Conservation (phyloP, 768 basidiomycete species). For the Inosperma sp. region DNA sequence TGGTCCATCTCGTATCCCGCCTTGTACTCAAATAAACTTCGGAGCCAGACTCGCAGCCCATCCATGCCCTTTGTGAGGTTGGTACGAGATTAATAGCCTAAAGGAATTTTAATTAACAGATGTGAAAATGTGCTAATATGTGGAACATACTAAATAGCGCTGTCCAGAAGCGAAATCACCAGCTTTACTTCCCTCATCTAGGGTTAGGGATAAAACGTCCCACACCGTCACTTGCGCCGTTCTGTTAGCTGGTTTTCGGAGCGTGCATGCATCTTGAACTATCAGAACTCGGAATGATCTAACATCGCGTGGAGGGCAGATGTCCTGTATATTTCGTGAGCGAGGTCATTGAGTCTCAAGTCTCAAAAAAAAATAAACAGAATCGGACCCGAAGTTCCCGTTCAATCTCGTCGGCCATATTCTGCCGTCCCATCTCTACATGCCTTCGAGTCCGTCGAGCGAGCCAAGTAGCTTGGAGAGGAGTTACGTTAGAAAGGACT, state of each 20-base stretch:
- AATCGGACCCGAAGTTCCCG: conserved; percentile 62
- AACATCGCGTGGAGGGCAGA: conserved; percentile 71
- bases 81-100: conserved; percentile 69
- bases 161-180: conserved; percentile 58
- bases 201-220: conserved; percentile 57
- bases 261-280: conserved; percentile 57
- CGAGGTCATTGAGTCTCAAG: background rate
- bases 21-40: conserved; percentile 70
- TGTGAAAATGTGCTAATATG: conserved; percentile 4
- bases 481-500: conserved; percentile 38
- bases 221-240: conserved; percentile 78
- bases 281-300: conserved; percentile 72
- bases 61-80: conserved; percentile 66
- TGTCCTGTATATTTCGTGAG: conserved; percentile 31
- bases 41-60: conserved; percentile 51
- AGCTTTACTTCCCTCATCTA: conserved; percentile 46
- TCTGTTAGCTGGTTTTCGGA: conserved; percentile 48
- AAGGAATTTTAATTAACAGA: background rate
- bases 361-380: background rate
- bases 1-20: conserved; percentile 61
- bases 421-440: conserved; percentile 45
- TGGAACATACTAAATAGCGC: conserved; percentile 55
- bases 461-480: conserved; percentile 59
- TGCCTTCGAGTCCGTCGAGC: conserved; percentile 48
- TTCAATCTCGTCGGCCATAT: conserved; percentile 57